Evolutionary conservation across 78 protist species (phyloP), one percentile per base, ranked within the genome.

Genomic region (Bodo saltans): DNA sequence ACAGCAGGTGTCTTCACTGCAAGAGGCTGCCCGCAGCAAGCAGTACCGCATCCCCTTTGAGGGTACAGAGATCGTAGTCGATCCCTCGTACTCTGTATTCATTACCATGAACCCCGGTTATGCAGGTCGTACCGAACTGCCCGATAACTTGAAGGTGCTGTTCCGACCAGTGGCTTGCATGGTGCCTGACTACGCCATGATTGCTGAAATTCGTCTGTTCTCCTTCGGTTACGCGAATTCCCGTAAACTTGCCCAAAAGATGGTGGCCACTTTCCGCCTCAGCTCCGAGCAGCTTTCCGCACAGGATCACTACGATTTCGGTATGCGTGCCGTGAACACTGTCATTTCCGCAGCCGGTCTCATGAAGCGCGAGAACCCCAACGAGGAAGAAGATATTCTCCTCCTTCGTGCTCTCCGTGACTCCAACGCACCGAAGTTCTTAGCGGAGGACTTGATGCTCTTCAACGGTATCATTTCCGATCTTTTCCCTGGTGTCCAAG

Each of bases 91-190:
- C 37, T 91, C 92, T 21, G 79, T 92, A 47, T 92, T 92, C 84
- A 90, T 94, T 60, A 94, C 97, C 28, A 94, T 94, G 97, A 94
- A 94, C 82, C 97, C 97, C 3, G 96, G 87, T 12, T 92, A 94
- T 84, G 94, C 93, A 0, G 96, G 96, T 39, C 81, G 96, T 29
- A 79, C 94, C 0, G 97, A 94, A 83, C 91, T 94, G 26, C 97
- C 97, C 1, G 98, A 95, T 85, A 93, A 93, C 83, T 87, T 95
- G 30, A 92, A 93, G 88, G 94, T 83, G 35, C 79, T 84, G 47
- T 96, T 96, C 93, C 80, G 98, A 11, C 92, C 95, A 32, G 93
- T 92, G 32, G 95, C 95, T 3, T 87, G 89, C 92, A 93, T 92
- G 94, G 94, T 92, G 21, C 98, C 98, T 23, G 95, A 93, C 86